Percentiles rank a stretch among this genome's conserved stretches.
phyloP scores from a whole-genome alignment of 1,139 yeast species.

The Hyphopichia burtonii region DNA sequence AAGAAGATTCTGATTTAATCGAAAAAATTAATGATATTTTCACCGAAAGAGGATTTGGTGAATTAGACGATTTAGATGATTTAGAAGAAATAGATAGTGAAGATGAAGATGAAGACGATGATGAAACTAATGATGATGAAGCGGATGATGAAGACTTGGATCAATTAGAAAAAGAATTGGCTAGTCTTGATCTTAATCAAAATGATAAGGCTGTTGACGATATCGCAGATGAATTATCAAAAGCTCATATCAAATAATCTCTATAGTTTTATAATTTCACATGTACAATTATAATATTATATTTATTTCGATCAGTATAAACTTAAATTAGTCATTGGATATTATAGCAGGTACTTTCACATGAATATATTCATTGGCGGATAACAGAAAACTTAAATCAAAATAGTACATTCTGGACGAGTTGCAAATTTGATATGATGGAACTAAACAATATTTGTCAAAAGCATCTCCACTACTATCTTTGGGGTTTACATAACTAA shows the following conservation, averaged over 20 bases:
- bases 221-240: conserved; percentile 57
- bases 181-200: conserved; percentile 27
- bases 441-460: conserved; percentile 19
- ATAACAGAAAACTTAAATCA: conserved; percentile 14
- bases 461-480: neutral
- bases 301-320: no score
- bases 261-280: neutral
- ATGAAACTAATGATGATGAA: conserved; percentile 57
- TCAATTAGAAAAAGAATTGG: conserved; percentile 54
- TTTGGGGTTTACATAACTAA: neutral
- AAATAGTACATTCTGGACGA: conserved; percentile 23
- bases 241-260: conserved; percentile 41
- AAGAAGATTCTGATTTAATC: conserved; percentile 40
- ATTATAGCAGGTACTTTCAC: conserved; percentile 1
- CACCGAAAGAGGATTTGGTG: conserved; percentile 74
- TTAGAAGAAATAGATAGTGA: conserved; percentile 88
- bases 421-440: conserved; percentile 25
- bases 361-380: neutral
- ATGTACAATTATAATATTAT: no score
- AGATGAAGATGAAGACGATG: conserved; percentile 75
- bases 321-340: no score
- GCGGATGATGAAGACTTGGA: conserved; percentile 52
- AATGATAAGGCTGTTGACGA: conserved; percentile 51
- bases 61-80: conserved; percentile 88
- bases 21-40: conserved; percentile 50